Percentiles rank a stretch among this genome's conserved stretches.
These are phyloP conservation scores for Naumovozyma castellii DNA, from an alignment of 805 yeast genomes.

Conservation along the genomic window DNA sequence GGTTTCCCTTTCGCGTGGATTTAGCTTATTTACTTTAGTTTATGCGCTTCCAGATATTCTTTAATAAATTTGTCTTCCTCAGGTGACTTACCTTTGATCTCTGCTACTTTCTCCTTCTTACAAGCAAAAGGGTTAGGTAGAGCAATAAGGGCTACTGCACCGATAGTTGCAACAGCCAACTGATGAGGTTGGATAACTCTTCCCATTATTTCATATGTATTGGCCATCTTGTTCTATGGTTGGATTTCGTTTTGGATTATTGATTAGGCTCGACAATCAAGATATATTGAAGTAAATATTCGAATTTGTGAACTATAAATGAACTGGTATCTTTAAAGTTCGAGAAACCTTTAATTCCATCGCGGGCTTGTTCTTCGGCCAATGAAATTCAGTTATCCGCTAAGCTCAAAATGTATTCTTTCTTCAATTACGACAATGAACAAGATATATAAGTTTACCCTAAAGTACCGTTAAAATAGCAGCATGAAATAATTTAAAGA, in stretches of 20 bases:
- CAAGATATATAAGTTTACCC: no score
- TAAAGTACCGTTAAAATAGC: background rate
- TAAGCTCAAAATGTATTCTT: no score
- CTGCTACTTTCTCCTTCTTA: conserved; percentile 51
- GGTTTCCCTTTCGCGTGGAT: background rate
- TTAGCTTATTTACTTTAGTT: background rate
- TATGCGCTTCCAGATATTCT: conserved; percentile 48
- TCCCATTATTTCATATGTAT: conserved; percentile 78
- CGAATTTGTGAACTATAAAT: no score
- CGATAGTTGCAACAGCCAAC: conserved; percentile 74
- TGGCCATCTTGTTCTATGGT: conserved; percentile 47
- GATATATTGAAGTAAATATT: no score
- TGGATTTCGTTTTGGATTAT: background rate
- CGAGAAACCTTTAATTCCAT: no score
- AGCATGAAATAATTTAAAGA: background rate
- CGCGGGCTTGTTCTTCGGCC: no score
- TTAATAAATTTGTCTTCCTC: conserved; percentile 85
- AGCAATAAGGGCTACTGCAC: conserved; percentile 51
- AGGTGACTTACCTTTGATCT: conserved; percentile 65
- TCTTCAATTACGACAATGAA: no score
- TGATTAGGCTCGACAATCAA: no score
- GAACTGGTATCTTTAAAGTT: no score
- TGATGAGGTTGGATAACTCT: conserved; percentile 76
- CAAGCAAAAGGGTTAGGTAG: conserved; percentile 61
- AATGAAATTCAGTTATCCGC: no score